A percentile compares a stretch with the other conserved stretches of the same genome.
phyloP scores from a whole-genome alignment of 805 yeast species.

The Yarrowia deformans region DNA sequence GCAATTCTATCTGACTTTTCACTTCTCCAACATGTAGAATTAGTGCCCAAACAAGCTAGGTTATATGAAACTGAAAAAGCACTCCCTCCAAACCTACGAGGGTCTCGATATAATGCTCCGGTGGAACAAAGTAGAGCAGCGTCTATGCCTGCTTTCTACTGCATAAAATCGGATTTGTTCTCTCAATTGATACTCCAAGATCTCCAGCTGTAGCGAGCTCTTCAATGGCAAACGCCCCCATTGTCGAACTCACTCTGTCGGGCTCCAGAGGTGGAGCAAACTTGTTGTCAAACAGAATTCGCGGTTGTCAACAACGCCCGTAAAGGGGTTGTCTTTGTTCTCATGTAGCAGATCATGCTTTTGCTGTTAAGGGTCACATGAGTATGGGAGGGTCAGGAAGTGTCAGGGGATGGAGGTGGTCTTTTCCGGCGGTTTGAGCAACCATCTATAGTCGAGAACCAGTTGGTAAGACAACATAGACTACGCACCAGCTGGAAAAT shows the following conservation, averaged over 20 bases:
- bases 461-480: background rate
- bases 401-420: too few species aligned
- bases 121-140: background rate
- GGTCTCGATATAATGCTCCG: background rate
- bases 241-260: background rate
- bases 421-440: too few species aligned
- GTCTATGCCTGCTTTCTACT: too few species aligned
- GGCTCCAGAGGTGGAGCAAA: background rate
- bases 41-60: slow-evolving; percentile 14
- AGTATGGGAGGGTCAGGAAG: too few species aligned
- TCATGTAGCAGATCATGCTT: background rate
- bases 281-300: background rate
- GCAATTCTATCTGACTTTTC: background rate
- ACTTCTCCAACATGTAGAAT: background rate
- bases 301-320: background rate
- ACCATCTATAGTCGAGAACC: too few species aligned
- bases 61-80: slow-evolving; percentile 29
- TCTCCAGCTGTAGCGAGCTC: too few species aligned
- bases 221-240: too few species aligned
- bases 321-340: background rate
- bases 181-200: background rate
- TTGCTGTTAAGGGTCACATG: background rate
- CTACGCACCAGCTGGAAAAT: background rate
- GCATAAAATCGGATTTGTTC: background rate
- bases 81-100: background rate